Conservation (phyloP, 139 green algal species). For the Astrephomene gubernaculifera region DNA sequence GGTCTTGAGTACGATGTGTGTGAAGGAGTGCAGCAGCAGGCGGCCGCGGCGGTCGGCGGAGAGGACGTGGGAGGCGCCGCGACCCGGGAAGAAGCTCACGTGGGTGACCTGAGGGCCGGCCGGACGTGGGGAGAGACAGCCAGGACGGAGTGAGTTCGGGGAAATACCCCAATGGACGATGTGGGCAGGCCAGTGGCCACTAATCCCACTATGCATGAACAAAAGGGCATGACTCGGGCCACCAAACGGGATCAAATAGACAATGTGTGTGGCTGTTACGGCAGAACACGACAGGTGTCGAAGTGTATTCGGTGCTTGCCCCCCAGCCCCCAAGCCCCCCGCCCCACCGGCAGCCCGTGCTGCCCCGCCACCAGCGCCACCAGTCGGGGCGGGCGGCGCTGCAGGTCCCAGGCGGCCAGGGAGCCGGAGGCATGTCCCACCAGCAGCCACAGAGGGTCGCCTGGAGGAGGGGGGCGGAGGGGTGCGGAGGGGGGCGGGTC, state of each 20-base stretch:
- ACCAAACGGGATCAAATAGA: no score
- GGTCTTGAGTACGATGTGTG: constrained; percentile 39
- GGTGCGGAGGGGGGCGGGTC: background rate
- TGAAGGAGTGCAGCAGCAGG: constrained; percentile 49
- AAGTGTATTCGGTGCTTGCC: no score
- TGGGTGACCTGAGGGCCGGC: constrained; percentile 51
- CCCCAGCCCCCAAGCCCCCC: background rate
- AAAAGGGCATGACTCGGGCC: no score
- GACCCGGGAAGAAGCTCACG: constrained; percentile 57
- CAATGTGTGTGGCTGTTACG: no score
- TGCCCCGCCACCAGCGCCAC: constrained; percentile 21
- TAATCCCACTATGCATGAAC: no score
- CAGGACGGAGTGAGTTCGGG: background rate
- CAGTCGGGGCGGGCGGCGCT: constrained; percentile 40
- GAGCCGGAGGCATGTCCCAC: constrained; percentile 62
- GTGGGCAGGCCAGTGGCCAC: no score
- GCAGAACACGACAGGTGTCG: no score
- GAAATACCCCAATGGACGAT: no score
- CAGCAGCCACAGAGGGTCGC: constrained; percentile 62
- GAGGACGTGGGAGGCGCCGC: constrained; percentile 37
- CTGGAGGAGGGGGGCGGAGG: constrained; percentile 33
- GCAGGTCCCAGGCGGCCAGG: constrained; percentile 65
- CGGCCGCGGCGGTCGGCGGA: constrained; percentile 54
- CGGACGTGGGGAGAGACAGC: background rate
- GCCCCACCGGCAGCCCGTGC: constrained; percentile 24